A percentile compares a stretch with the other conserved stretches of the same genome.
Evolutionary conservation across 2,329 filamentous ascomycete genomes (phyloP).

Genomic region (Thelonectria discophora): DNA sequence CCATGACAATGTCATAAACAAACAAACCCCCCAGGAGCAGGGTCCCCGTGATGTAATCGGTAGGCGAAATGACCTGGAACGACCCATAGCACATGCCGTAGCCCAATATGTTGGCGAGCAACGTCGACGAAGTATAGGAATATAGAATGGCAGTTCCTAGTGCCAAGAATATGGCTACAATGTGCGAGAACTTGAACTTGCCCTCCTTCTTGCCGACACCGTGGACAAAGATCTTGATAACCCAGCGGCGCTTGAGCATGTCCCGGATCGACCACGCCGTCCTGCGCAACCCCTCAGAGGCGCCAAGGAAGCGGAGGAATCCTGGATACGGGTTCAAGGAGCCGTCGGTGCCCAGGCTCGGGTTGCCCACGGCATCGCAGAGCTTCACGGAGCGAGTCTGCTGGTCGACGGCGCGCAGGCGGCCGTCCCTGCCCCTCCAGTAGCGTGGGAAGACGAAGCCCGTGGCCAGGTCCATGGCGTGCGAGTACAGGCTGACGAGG

Average conservation of each 20-base stretch:
- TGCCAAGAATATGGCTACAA: slow-evolving; percentile 65
- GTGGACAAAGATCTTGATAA: slow-evolving; percentile 59
- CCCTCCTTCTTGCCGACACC: slow-evolving; percentile 58
- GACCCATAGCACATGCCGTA: slow-evolving; percentile 87
- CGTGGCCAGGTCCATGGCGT: slow-evolving; percentile 70
- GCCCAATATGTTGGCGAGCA: slow-evolving; percentile 85
- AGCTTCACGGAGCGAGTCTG: slow-evolving; percentile 49
- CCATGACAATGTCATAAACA: slow-evolving; percentile 94
- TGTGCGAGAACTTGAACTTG: slow-evolving; percentile 64
- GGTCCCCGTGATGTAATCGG: slow-evolving; percentile 83
- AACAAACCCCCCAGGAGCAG: slow-evolving; percentile 83
- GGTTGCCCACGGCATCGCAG: slow-evolving; percentile 48
- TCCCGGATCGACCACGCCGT: slow-evolving; percentile 60
- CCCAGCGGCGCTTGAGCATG: slow-evolving; percentile 62
- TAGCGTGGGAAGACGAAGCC: slow-evolving; percentile 78
- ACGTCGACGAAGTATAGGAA: slow-evolving; percentile 66
- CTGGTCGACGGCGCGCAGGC: slow-evolving; percentile 57
- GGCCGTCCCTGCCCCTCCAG: slow-evolving; percentile 62
- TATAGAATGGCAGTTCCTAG: slow-evolving; percentile 67
- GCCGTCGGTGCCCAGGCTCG: slow-evolving; percentile 35
- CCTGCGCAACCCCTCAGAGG: slow-evolving; percentile 36
- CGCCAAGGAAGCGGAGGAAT: slow-evolving; percentile 47
- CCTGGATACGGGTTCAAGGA: slow-evolving; percentile 45
- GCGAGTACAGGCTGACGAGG: slow-evolving; percentile 76
- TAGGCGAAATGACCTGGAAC: slow-evolving; percentile 86